These are phyloP conservation scores for Pseudocercospora musae DNA, from an alignment of 2,329 filamentous ascomycete genomes.

Conservation along the genomic window DNA sequence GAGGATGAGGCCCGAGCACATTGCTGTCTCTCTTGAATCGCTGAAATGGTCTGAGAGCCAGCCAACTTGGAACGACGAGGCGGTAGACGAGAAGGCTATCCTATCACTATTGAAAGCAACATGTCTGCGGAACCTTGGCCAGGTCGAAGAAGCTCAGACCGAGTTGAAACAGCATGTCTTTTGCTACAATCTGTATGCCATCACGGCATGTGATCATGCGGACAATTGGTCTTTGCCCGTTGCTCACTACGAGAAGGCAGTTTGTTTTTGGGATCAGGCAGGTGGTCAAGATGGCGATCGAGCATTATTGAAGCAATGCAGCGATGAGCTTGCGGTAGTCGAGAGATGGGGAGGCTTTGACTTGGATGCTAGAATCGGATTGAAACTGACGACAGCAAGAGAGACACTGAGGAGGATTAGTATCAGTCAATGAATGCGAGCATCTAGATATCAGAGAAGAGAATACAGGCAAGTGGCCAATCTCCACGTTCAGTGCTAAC, in stretches of 20 bases:
- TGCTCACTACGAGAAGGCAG: constrained; percentile 83
- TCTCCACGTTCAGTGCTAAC: too few relatives aligned
- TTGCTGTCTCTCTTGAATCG: constrained; percentile 61
- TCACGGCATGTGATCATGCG: constrained; percentile 51
- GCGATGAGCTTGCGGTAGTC: constrained; percentile 63
- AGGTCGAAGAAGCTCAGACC: constrained; percentile 57
- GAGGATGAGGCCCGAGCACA: constrained; percentile 66
- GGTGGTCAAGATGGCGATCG: constrained; percentile 39
- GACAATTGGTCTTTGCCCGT: constrained; percentile 71
- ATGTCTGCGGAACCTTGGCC: constrained; percentile 61
- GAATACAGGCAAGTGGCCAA: neutral
- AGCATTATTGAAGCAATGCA: constrained; percentile 59
- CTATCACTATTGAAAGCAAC: constrained; percentile 64
- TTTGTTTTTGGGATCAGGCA: constrained; percentile 70
- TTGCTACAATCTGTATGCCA: constrained; percentile 50
- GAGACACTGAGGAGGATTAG: constrained; percentile 54
- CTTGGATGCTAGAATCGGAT: constrained; percentile 68
- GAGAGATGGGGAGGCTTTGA: constrained; percentile 69
- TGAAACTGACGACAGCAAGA: constrained; percentile 68
- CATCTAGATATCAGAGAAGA: neutral
- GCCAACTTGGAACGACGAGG: constrained; percentile 51
- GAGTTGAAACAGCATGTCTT: constrained; percentile 63
- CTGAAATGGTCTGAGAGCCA: constrained; percentile 63
- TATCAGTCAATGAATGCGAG: constrained; percentile 9
- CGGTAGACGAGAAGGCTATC: constrained; percentile 61